Conservation (phyloP, 169 alveolate genomes). For the Eimeria maxima region DNA sequence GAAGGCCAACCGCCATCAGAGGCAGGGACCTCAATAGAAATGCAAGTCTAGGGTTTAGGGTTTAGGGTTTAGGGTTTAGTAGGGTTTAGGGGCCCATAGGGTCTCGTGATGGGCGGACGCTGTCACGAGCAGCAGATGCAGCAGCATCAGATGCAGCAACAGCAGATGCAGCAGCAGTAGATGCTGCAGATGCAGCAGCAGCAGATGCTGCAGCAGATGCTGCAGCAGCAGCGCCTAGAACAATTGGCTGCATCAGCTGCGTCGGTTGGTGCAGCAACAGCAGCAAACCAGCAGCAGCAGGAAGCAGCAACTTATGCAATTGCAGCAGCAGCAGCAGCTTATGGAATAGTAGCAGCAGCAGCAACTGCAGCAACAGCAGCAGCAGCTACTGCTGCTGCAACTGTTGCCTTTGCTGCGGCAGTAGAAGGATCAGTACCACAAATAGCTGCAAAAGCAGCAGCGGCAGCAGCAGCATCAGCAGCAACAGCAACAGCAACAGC, state of each 20-base stretch:
- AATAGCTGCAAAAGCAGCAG: too few relatives aligned
- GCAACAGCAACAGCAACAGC: too few relatives aligned
- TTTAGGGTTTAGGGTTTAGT: conserved; percentile 27
- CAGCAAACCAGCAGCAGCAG: not conserved
- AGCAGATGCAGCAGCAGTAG: too few relatives aligned
- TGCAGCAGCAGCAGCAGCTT: conserved; percentile 29
- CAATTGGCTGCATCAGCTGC: not conserved
- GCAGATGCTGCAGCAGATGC: not conserved
- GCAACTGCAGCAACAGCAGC: conserved; percentile 53
- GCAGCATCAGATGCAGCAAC: too few relatives aligned
- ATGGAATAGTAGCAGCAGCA: not conserved
- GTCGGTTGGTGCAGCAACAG: not conserved
- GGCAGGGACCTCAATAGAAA: conserved; percentile 2
- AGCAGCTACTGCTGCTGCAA: too few relatives aligned
- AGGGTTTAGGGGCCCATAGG: too few relatives aligned
- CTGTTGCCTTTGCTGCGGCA: too few relatives aligned
- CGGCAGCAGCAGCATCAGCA: too few relatives aligned
- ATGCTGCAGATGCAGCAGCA: not conserved
- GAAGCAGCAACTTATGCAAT: not conserved
- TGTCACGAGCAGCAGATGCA: too few relatives aligned
- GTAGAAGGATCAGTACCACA: too few relatives aligned
- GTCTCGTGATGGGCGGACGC: not conserved
- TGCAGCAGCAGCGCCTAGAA: conserved; percentile 9
- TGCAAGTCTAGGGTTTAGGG: conserved; percentile 43
- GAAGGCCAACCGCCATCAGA: not conserved